A percentile compares a stretch with the other conserved stretches of the same genome.
Conservation (phyloP, 164 flowering plant genomes). For the Vitis cinerea region DNA sequence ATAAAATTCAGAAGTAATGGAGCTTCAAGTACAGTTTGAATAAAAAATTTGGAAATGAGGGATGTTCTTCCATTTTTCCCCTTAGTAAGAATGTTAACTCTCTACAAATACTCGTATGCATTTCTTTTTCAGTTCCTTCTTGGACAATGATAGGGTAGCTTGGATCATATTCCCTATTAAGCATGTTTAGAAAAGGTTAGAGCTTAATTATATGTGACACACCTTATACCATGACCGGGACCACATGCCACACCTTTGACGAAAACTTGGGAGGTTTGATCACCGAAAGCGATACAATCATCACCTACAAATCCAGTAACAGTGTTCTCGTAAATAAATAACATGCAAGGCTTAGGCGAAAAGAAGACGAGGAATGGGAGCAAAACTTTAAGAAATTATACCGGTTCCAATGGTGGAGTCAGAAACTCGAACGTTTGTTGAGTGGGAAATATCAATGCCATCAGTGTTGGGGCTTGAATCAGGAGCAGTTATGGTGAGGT, state of each 20-base stretch:
- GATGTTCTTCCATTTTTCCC: no score
- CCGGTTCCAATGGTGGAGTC: conserved; percentile 23
- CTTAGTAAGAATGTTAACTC: no score
- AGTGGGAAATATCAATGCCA: conserved; percentile 25
- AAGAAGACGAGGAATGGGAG: background rate
- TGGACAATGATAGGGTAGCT: no score
- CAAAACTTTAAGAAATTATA: background rate
- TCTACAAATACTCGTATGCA: no score
- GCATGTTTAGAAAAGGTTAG: background rate
- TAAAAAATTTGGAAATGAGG: no score
- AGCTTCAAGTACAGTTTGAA: no score
- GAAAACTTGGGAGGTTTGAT: background rate
- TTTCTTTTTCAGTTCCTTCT: no score
- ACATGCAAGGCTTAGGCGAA: no score
- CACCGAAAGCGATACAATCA: conserved; percentile 22
- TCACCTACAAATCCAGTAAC: conserved; percentile 14
- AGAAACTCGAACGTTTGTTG: conserved; percentile 5
- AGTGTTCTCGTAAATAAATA: no score
- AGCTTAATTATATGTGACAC: no score
- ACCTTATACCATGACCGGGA: conserved; percentile 33
- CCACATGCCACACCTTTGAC: conserved; percentile 13
- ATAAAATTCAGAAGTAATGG: no score
- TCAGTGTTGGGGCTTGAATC: conserved; percentile 33
- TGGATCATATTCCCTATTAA: no score
- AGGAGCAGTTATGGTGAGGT: conserved; percentile 19